Evolutionary conservation across 441 rosid species (phyloP).

Genomic region (Pelargonium fulgidum): DNA sequence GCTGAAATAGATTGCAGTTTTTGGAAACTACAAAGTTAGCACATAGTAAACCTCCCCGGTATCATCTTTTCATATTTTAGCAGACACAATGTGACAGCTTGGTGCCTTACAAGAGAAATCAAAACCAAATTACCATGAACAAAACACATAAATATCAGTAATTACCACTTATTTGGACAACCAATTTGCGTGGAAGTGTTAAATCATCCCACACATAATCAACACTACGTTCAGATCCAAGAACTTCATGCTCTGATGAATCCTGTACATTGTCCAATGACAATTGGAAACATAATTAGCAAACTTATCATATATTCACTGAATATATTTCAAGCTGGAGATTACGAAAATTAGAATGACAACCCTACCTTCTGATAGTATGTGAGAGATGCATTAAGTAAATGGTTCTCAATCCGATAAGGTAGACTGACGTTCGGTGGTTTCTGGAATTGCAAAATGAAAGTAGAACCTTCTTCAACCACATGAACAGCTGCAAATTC

Average conservation of each 20-base stretch:
- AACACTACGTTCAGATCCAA: constrained; percentile 56
- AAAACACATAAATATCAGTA: constrained; percentile 16
- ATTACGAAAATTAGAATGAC: constrained; percentile 17
- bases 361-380: constrained; percentile 84
- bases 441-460: constrained; percentile 66
- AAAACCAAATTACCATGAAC: constrained; percentile 9
- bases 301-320: constrained; percentile 12
- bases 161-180: constrained; percentile 70
- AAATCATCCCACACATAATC: constrained; percentile 93
- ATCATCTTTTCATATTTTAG: constrained; percentile 5
- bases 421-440: constrained; percentile 71
- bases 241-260: constrained; percentile 72
- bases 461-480: constrained; percentile 80
- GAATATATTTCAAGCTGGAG: constrained; percentile 17
- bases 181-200: constrained; percentile 81
- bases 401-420: constrained; percentile 78
- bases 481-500: constrained; percentile 79
- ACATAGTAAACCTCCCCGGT: neutral
- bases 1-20: neutral
- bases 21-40: neutral
- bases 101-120: neutral
- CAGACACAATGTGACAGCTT: neutral
- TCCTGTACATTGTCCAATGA: constrained; percentile 45
- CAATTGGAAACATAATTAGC: constrained; percentile 15
- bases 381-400: constrained; percentile 57